Base-by-base conservation (phyloP, 2,329 filamentous ascomycete genomes). In the Hawksworthiomyces lignivorus region DNA sequence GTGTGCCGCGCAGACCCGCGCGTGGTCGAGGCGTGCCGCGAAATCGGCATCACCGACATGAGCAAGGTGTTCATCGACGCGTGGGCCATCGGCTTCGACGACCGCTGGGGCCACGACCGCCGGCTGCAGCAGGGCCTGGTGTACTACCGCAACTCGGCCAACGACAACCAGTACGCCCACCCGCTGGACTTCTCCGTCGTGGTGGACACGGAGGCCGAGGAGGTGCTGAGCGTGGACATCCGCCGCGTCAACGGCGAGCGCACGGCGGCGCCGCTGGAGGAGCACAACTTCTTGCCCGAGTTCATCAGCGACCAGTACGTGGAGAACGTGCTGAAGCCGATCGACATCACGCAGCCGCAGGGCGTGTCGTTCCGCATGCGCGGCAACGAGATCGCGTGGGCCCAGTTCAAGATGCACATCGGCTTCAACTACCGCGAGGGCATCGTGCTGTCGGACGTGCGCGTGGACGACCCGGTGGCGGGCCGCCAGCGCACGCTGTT, bases 351-450 rank as follows among this genome's bases (percentile, higher is more conserved):
- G 2, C 85, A 90, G 55, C 73, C 73, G 24, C 83, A 94, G 53
- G 89, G 89, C 11, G 87, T 94, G 1, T 92, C 86, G 0, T 96
- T 95, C 69, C 73, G 81, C 4, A 36, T 51, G 44, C 38, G 41
- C 30, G 86, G 86, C 2, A 70, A 87, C 11, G 77, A 77, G 36
- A 73, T 95, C 35, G 77, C 80, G 50, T 96, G 89, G 89, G 87
- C 94, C 60, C 94, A 92, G 56, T 95, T 87, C 84, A 90, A 78
- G 54, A 77, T 95, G 50, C 89, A 95, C 61, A 78, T 96, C 45
- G 89, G 89, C 17, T 96, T 95, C 74, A 95, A 94, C 69, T 92
- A 94, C 66, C 77, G 86, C 20, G 89, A 96, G 63, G 89, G 89
- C 18, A 84, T 95, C 51, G 84, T 95, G 3, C 69, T 96, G 7